Conservation (phyloP, 2,329 filamentous ascomycete genomes). For the Verruconis gallopava region DNA sequence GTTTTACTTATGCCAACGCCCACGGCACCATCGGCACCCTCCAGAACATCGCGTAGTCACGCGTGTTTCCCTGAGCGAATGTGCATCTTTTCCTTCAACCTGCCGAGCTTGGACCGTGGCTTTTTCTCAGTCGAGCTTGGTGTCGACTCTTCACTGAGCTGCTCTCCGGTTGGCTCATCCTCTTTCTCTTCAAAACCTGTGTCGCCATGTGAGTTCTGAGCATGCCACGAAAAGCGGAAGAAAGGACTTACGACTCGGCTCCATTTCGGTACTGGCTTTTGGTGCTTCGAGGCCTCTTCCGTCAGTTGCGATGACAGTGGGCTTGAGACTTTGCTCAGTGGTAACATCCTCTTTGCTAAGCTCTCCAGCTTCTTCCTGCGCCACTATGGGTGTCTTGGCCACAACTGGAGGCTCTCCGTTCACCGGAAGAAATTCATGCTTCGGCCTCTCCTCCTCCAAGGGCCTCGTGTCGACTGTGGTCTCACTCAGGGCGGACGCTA, state of each 20-base stretch:
- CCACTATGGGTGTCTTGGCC: too few relatives aligned
- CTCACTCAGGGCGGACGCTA: too few relatives aligned
- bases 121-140: slow-evolving; percentile 12
- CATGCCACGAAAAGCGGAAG: slow-evolving; percentile 12
- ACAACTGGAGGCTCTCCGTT: too few relatives aligned
- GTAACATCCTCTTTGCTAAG: slow-evolving; percentile 27
- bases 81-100: slow-evolving; percentile 59
- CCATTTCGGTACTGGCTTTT: slow-evolving; percentile 49
- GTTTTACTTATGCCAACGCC: background rate
- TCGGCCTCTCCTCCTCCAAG: too few relatives aligned
- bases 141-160: slow-evolving; percentile 11
- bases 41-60: background rate
- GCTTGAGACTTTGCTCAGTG: slow-evolving; percentile 45
- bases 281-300: slow-evolving; percentile 51
- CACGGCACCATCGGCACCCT: background rate
- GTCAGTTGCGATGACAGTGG: slow-evolving; percentile 46
- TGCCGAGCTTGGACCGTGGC: slow-evolving; percentile 32
- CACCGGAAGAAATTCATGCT: too few relatives aligned
- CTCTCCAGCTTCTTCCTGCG: slow-evolving; percentile 15
- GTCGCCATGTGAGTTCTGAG: too few relatives aligned
- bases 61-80: slow-evolving; percentile 19
- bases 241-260: slow-evolving; percentile 46
- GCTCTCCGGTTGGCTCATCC: slow-evolving; percentile 19
- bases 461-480: too few relatives aligned
- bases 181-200: slow-evolving; percentile 43